A percentile compares a stretch with the other conserved stretches of the same genome.
phyloP scores from a whole-genome alignment of 164 flowering plant genomes.

The Vitis rupestris region DNA sequence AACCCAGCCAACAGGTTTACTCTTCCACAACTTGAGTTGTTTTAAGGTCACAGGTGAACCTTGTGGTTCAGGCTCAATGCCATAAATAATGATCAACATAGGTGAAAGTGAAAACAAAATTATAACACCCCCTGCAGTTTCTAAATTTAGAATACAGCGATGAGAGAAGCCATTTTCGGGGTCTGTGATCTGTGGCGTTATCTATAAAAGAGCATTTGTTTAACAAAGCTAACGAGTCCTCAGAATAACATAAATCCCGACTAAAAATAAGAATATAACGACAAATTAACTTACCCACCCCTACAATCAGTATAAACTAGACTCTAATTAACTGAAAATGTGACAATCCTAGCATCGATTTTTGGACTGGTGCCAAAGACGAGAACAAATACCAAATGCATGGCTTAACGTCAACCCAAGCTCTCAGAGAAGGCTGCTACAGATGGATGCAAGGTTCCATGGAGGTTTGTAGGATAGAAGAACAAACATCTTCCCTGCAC shows the following conservation, averaged over 20 bases:
- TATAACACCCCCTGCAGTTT: too few relatives aligned
- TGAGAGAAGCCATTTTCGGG: neutral
- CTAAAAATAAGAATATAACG: conserved; percentile 7
- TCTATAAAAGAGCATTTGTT: conserved; percentile 1
- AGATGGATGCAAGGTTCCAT: neutral
- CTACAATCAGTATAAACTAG: conserved; percentile 20
- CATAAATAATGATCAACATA: too few relatives aligned
- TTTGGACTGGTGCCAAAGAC: neutral
- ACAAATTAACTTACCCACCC: conserved; percentile 1
- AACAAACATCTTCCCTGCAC: neutral
- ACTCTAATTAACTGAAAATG: conserved; percentile 9
- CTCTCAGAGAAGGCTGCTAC: neutral
- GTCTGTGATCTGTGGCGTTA: neutral
- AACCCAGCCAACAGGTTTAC: too few relatives aligned
- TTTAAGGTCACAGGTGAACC: too few relatives aligned
- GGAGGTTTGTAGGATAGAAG: too few relatives aligned
- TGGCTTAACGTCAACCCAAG: conserved; percentile 3
- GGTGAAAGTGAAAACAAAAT: too few relatives aligned
- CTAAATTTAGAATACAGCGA: too few relatives aligned
- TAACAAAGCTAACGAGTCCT: conserved; percentile 11
- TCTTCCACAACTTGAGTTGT: too few relatives aligned
- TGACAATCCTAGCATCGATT: conserved; percentile 7
- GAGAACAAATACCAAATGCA: conserved; percentile 6
- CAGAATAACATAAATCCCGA: conserved; percentile 10
- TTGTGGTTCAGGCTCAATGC: too few relatives aligned